These are phyloP conservation scores for Arthroderma sp. DNA, from an alignment of 2,329 filamentous ascomycete species.

Conservation along the genomic window DNA sequence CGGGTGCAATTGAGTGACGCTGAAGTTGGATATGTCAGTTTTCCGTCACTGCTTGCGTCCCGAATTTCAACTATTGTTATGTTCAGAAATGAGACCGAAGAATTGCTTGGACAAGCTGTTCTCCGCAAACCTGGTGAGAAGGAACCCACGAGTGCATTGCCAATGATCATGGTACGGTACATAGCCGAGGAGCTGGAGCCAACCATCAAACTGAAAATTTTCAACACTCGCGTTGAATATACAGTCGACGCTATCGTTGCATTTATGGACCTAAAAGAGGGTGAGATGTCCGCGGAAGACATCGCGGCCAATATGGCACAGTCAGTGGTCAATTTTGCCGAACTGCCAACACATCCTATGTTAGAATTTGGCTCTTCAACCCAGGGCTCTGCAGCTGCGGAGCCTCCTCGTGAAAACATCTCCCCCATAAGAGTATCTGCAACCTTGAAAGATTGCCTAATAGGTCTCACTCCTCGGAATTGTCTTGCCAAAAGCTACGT, in stretches of 20 bases:
- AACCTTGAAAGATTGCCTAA: conserved; percentile 64
- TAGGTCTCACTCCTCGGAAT: conserved; percentile 73
- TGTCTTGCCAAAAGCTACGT: conserved; percentile 64
- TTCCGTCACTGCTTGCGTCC: conserved; percentile 73
- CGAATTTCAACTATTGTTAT: conserved; percentile 54
- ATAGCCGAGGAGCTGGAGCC: conserved; percentile 93
- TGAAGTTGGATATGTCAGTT: conserved; percentile 67
- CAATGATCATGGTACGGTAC: conserved; percentile 75
- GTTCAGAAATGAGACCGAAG: conserved; percentile 54
- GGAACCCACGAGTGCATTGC: conserved; percentile 23
- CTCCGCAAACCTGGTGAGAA: conserved; percentile 22
- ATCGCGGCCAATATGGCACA: conserved; percentile 63
- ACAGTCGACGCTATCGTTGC: conserved; percentile 73
- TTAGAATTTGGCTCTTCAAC: conserved; percentile 10
- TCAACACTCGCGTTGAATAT: conserved; percentile 79
- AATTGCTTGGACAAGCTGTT: conserved; percentile 56
- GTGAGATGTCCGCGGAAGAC: conserved; percentile 58
- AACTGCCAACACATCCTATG: conserved; percentile 34
- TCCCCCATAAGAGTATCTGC: conserved; percentile 47
- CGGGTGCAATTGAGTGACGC: conserved; percentile 48
- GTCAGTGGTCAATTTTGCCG: conserved; percentile 66
- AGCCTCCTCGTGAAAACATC: conserved; percentile 16
- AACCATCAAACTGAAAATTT: conserved; percentile 73
- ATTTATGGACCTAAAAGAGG: conserved; percentile 56
- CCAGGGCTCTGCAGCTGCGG: conserved; percentile 1